These are phyloP conservation scores for Ustilago tritici DNA, from an alignment of 1,284 basidiomycete species.

Conservation along the genomic window DNA sequence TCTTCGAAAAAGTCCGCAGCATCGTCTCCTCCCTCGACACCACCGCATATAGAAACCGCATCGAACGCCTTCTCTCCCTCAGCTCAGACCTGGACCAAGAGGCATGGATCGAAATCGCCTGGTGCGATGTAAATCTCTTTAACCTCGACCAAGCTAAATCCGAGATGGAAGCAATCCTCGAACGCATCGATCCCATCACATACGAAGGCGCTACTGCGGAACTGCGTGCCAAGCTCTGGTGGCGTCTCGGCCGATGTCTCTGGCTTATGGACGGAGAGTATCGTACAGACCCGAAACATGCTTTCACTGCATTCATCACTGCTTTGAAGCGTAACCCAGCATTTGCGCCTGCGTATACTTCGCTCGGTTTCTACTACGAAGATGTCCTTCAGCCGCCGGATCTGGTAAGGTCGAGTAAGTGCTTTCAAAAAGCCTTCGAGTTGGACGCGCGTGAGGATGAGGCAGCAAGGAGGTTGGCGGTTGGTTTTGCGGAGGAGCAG, in stretches of 20 bases:
- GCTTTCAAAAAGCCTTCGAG: slow-evolving; percentile 99
- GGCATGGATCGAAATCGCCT: slow-evolving; percentile 84
- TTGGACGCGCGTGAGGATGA: slow-evolving; percentile 88
- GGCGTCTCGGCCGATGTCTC: slow-evolving; percentile 82
- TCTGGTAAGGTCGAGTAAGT: slow-evolving; percentile 86
- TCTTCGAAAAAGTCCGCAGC: slow-evolving; percentile 74
- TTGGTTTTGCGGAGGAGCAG: slow-evolving; percentile 88
- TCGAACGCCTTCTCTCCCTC: slow-evolving; percentile 68
- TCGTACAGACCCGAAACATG: slow-evolving; percentile 58
- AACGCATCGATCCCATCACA: slow-evolving; percentile 72
- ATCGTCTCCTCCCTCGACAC: slow-evolving; percentile 15
- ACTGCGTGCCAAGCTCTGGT: slow-evolving; percentile 80
- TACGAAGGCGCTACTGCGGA: slow-evolving; percentile 59
- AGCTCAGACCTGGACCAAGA: slow-evolving; percentile 74
- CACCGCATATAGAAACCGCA: slow-evolving; percentile 62
- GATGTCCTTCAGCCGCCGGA: slow-evolving; percentile 81
- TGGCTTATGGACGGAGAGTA: slow-evolving; percentile 79
- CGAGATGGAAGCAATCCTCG: slow-evolving; percentile 76
- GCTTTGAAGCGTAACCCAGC: slow-evolving; percentile 81
- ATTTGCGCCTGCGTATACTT: slow-evolving; percentile 92
- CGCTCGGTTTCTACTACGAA: slow-evolving; percentile 89
- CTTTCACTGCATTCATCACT: slow-evolving; percentile 79
- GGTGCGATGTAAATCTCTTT: slow-evolving; percentile 81
- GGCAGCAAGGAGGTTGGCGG: slow-evolving; percentile 85
- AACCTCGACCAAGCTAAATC: slow-evolving; percentile 74